Evolutionary conservation across 345 rosid genomes (phyloP).

Genomic region (Populus ilicifolia): DNA sequence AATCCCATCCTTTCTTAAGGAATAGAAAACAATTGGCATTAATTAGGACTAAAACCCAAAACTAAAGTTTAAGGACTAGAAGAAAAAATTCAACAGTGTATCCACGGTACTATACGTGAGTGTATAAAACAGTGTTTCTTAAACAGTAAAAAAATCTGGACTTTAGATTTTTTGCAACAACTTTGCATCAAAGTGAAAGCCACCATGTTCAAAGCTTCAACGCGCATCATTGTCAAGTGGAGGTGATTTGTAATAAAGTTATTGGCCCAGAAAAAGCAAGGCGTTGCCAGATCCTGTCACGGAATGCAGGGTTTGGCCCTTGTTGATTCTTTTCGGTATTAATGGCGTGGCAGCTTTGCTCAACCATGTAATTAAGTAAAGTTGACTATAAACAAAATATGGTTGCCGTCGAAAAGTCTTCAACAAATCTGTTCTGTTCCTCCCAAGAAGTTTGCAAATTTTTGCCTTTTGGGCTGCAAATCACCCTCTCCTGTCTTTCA

Average conservation of each 20-base stretch:
- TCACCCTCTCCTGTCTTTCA: too few relatives aligned
- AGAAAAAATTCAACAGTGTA: too few relatives aligned
- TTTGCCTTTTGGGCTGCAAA: not conserved
- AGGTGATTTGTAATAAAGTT: not conserved
- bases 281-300: not conserved
- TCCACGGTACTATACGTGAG: too few relatives aligned
- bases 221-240: not conserved
- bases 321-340: not conserved
- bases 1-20: too few relatives aligned
- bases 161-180: too few relatives aligned
- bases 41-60: too few relatives aligned
- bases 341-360: not conserved
- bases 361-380: not conserved
- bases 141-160: too few relatives aligned
- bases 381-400: not conserved
- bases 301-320: not conserved
- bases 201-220: not conserved
- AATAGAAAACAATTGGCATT: too few relatives aligned
- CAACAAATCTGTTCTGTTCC: not conserved
- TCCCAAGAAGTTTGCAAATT: not conserved
- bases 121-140: too few relatives aligned
- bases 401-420: not conserved
- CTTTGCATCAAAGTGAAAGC: not conserved
- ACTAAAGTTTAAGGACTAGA: too few relatives aligned
- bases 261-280: not conserved